Evolutionary conservation across 2,329 filamentous ascomycete species (phyloP), one percentile per base, ranked within the genome.

Genomic region (Microdochium trichocladiopsis): DNA sequence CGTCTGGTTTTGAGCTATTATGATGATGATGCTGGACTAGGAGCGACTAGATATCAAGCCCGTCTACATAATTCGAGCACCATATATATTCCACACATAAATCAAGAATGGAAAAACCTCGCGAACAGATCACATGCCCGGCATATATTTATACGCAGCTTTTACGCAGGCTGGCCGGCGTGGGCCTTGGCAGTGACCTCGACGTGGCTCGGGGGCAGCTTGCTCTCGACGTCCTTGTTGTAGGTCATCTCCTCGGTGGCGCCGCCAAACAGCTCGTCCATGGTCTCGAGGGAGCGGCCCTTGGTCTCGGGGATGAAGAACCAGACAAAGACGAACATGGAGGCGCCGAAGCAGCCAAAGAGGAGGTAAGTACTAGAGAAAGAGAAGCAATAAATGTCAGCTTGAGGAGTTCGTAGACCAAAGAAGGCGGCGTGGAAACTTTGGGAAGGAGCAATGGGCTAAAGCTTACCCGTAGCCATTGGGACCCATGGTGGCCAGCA

Each of bases 271-370:
- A 83, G 68, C 55, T 80, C 71, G 59, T 82, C 78, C 78, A 82
- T 82, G 58, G 74, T 76, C 64, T 83, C 80, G 50, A 84, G 73
- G n/a, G 72, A 68, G 49, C 72, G 63, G 18, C 64, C 65, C 55
- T 67, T 67, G 4, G 65, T 67, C 55, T 67, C 65, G 9, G 65
- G 65, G 36, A 84, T 75, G 54, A 81, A 74, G 70, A 83, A 83
- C 72, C 74, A 83, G 24, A 81, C 79, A 61, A 82, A 83, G 55
- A 83, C 62, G 60, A 78, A 76, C 79, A 86, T 84, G 55, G 68
- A 64, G 57, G 82, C 78, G 62, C 81, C 84, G 66, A 86, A 86
- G 52, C 69, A 77, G 10, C 80, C 75, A 63, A 84, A 86, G 52
- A 84, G 80, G 56, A 87, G 73, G 64, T 84, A 87, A 0, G 80